Evolutionary conservation across 2,329 filamentous ascomycete genomes (phyloP).

Genomic region (Pseudopithomyces chartarum): DNA sequence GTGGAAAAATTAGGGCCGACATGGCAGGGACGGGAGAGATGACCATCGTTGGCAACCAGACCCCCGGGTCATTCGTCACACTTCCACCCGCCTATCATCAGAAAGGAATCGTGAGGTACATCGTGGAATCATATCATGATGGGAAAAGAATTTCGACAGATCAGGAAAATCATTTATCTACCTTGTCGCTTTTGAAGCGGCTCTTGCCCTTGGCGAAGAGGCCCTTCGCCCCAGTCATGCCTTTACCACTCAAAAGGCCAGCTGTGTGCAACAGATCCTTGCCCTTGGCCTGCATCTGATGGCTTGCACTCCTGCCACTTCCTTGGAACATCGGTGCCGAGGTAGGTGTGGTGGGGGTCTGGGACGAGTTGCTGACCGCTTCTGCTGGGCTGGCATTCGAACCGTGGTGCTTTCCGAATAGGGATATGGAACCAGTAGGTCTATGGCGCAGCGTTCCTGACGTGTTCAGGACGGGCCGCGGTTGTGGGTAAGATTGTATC

Average conservation of each 20-base stretch:
- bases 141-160: conserved; percentile 16
- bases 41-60: conserved; percentile 25
- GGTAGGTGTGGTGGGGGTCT: conserved; percentile 31
- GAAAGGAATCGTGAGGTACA: conserved; percentile 14
- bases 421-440: conserved; percentile 40
- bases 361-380: conserved; percentile 29
- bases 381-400: conserved; percentile 26
- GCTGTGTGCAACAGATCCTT: conserved; percentile 89
- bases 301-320: conserved; percentile 28
- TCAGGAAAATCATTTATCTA: conserved; percentile 72
- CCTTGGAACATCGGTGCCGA: conserved; percentile 25
- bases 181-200: conserved; percentile 81
- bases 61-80: conserved; percentile 19
- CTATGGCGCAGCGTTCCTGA: conserved; percentile 43
- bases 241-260: conserved; percentile 70
- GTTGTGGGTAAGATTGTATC: conserved; percentile 24
- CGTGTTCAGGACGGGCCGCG: conserved; percentile 33
- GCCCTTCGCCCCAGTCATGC: conserved; percentile 83
- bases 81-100: conserved; percentile 10
- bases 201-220: conserved; percentile 88
- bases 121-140: conserved; percentile 12
- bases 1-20: conserved; percentile 26
- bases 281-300: conserved; percentile 73
- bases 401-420: conserved; percentile 42
- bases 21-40: conserved; percentile 22